phyloP scores from a whole-genome alignment of 139 green algal genomes.

The Penium margaritaceum region DNA sequence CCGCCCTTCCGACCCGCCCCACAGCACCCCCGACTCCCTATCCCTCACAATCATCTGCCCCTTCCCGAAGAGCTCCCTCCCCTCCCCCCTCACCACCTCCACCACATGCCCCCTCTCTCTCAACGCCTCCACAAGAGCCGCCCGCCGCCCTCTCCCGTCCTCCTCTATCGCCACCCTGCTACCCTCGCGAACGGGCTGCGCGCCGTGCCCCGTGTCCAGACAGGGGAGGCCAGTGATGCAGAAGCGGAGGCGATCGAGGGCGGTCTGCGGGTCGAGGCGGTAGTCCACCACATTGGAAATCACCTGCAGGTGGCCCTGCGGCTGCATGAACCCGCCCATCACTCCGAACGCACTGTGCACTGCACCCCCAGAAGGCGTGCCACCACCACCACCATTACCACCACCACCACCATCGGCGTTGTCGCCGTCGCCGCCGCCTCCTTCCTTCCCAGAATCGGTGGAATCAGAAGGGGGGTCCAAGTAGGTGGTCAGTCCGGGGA shows the following conservation, averaged over 20 bases:
- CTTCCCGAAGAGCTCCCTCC: conserved; percentile 51
- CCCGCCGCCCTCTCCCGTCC: background rate
- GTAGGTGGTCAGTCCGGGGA: conserved; percentile 33
- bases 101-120: conserved; percentile 25
- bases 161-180: conserved; percentile 16
- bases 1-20: conserved; percentile 56
- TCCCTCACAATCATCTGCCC: conserved; percentile 52
- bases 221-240: conserved; percentile 49
- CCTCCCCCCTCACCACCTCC: conserved; percentile 16
- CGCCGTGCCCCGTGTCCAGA: conserved; percentile 43
- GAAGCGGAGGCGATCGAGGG: conserved; percentile 62
- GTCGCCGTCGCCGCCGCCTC: too few relatives aligned
- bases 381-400: too few relatives aligned
- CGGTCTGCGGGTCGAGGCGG: conserved; percentile 60
- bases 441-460: background rate
- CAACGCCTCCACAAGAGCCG: conserved; percentile 1
- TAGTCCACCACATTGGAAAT: conserved; percentile 62
- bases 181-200: conserved; percentile 15
- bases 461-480: background rate
- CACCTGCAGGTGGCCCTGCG: conserved; percentile 57
- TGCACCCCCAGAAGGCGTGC: too few relatives aligned
- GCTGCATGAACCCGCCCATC: conserved; percentile 64
- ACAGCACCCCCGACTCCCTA: conserved; percentile 54
- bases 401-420: too few relatives aligned
- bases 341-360: conserved; percentile 35